Percentiles rank a stretch among this genome's conserved stretches.
Conservation (phyloP, 768 basidiomycete genomes). For the Tephrocybe rancida region DNA sequence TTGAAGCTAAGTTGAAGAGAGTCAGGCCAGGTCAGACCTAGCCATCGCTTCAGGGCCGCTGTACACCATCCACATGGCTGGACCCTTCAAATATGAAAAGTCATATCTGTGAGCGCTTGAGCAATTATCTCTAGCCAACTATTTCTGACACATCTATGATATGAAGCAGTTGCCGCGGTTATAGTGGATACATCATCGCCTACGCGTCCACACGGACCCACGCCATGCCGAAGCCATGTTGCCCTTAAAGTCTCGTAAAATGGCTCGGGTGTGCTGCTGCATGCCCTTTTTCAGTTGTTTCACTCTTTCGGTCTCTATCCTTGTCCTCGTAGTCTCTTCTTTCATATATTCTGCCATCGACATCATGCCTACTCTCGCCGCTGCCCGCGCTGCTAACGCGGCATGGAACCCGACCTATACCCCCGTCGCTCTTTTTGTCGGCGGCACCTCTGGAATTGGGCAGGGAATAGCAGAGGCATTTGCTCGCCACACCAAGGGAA, state of each 20-base stretch:
- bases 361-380: constrained; percentile 23
- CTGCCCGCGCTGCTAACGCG: constrained; percentile 26
- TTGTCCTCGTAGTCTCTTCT: background rate
- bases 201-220: background rate
- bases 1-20: too few species aligned
- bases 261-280: background rate
- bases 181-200: background rate
- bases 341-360: background rate
- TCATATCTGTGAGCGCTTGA: background rate
- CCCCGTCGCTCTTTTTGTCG: constrained; percentile 38
- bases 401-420: constrained; percentile 14
- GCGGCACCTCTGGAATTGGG: constrained; percentile 44
- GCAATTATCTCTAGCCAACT: background rate
- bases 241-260: background rate
- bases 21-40: too few species aligned
- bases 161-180: background rate
- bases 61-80: too few species aligned
- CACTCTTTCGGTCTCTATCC: background rate
- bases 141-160: background rate
- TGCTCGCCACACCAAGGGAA: constrained; percentile 41
- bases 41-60: too few species aligned
- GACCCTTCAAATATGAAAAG: too few species aligned
- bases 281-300: background rate
- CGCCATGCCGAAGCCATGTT: background rate
- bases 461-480: constrained; percentile 44